These are phyloP conservation scores for Yamadazyma siamensis DNA, from an alignment of 1,139 yeast genomes.

Conservation along the genomic window DNA sequence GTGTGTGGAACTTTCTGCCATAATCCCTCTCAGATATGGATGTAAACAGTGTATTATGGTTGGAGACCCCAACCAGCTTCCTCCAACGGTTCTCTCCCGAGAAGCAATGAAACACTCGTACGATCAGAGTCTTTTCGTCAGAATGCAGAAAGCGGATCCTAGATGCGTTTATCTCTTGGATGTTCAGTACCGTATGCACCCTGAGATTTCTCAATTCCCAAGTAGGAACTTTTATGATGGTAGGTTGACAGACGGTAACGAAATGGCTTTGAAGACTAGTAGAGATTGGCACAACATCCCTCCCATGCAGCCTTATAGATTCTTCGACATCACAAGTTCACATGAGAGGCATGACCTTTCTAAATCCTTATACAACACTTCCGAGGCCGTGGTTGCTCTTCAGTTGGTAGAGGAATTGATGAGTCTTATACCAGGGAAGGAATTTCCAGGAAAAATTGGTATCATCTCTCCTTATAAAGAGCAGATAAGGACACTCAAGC, in stretches of 20 bases:
- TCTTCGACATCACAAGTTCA: slow-evolving; percentile 65
- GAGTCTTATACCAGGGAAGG: slow-evolving; percentile 44
- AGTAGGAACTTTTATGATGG: slow-evolving; percentile 78
- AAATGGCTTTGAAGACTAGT: slow-evolving; percentile 54
- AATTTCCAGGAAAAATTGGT: slow-evolving; percentile 76
- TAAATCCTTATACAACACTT: slow-evolving; percentile 64
- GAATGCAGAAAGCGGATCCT: slow-evolving; percentile 75
- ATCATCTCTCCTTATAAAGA: slow-evolving; percentile 93
- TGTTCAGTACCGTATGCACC: slow-evolving; percentile 99
- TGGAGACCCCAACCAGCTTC: slow-evolving; percentile 98
- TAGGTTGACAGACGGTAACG: slow-evolving; percentile 69
- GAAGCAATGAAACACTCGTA: slow-evolving; percentile 77
- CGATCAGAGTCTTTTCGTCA: slow-evolving; percentile 89
- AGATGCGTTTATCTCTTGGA: slow-evolving; percentile 70
- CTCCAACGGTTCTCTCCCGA: slow-evolving; percentile 96
- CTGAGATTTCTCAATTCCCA: slow-evolving; percentile 83
- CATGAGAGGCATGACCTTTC: slow-evolving; percentile 65
- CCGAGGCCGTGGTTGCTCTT: slow-evolving; percentile 71
- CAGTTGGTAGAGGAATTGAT: slow-evolving; percentile 63
- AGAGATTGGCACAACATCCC: slow-evolving; percentile 70
- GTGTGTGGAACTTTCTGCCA: slow-evolving; percentile 88
- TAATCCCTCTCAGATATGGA: slow-evolving; percentile 92
- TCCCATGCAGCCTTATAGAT: slow-evolving; percentile 69
- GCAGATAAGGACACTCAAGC: slow-evolving; percentile 63
- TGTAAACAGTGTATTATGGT: slow-evolving; percentile 93